Evolutionary conservation across 1,139 yeast genomes (phyloP), one percentile per base, ranked within the genome.

Genomic region (Eremothecium coryli): DNA sequence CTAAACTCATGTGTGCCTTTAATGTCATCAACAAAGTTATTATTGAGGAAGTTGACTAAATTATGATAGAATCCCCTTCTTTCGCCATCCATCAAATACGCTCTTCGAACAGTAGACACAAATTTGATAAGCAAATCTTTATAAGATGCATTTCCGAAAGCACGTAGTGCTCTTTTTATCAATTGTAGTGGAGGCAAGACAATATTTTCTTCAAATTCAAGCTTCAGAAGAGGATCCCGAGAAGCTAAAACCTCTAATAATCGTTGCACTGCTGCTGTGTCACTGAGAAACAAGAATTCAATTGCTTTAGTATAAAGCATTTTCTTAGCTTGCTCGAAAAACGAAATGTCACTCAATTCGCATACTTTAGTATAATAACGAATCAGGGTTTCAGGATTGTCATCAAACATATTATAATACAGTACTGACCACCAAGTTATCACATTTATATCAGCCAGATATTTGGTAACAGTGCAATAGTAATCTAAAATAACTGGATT

Each of bases 381-480:
- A 3, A 50, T 22, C 18, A 38, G 36, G 6, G 42, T 36, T 6
- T 36, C 18, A 4, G 31, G 17, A 9, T 43, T 29, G 2, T 39
- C 38, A 4, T 42, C 40, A 24, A 53, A 32, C 4, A 40, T 40
- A 32, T 47, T 50, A 33, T 50, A 56, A 18, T 43, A 41, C 14
- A 46, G 38, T 24, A 54, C 48, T 2, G 52, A 40, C 61, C 60
- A 55, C 58, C 58, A 53, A 3, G 54, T 43, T 11, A 50, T 37
- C 6, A 39, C 41, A 26, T 45, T 40, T 15, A 35, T 33, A 11
- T 40, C 36, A 3, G 49, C 41, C 8, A 56, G 33, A 26, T 34
- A 47, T 32, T 43, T 41, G 1, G 51, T 54, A 17, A 52, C 33
- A 3, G 22, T 15, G 31, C 57, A 53, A 29, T 54, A 55, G 23